These are phyloP conservation scores for Botrytis porri DNA, from an alignment of 2,329 filamentous ascomycete species.

Conservation along the genomic window DNA sequence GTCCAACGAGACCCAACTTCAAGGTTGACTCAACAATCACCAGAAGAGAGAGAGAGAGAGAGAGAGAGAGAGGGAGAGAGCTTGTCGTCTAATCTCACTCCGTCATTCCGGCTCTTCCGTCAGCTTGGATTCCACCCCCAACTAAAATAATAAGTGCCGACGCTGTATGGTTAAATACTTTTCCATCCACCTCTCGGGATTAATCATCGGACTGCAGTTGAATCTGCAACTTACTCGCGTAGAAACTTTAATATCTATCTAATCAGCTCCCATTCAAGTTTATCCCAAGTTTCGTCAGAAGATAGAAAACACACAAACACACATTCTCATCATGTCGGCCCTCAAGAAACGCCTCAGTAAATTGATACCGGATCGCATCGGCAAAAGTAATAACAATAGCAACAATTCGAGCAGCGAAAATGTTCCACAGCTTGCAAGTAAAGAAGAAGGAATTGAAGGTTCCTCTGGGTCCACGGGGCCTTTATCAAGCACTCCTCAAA, in stretches of 20 bases:
- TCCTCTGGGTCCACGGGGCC: constrained; percentile 6
- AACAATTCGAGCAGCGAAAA: constrained; percentile 21
- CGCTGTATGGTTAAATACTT: neutral
- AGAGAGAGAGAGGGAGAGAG: neutral
- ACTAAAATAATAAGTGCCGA: neutral
- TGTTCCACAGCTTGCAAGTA: constrained; percentile 19
- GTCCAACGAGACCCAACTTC: neutral
- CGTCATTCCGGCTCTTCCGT: neutral
- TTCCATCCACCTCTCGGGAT: neutral
- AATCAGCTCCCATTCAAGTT: neutral
- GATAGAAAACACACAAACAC: neutral
- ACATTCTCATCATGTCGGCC: constrained; percentile 32
- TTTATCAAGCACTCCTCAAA: neutral
- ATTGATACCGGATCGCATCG: constrained; percentile 25
- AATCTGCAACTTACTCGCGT: neutral
- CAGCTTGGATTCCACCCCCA: neutral
- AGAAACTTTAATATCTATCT: neutral
- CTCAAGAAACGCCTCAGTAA: constrained; percentile 35
- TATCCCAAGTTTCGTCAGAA: neutral
- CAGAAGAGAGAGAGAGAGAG: neutral
- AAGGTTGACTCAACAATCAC: neutral
- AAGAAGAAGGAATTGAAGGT: constrained; percentile 12
- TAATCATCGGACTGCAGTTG: neutral
- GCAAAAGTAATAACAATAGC: constrained; percentile 16
- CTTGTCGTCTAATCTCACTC: neutral